Evolutionary conservation across 352 stramenopile species (phyloP), one percentile per base, ranked within the genome.

Genomic region (Phytophthora fragariaefolia): DNA sequence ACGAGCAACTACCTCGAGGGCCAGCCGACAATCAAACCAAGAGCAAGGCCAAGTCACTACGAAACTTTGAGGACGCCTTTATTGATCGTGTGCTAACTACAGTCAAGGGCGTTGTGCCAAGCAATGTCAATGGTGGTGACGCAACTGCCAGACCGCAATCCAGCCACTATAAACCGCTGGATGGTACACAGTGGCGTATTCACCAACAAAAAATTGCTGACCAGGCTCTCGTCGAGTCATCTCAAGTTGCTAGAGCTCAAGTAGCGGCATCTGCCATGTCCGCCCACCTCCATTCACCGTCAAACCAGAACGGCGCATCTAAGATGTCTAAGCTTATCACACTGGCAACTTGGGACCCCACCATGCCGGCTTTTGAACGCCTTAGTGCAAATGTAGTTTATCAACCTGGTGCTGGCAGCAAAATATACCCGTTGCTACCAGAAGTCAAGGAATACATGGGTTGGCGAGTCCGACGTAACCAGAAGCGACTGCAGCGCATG

Each of bases 361-460:
- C 61, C 12, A 87, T 85, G 3, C 90, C 91, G 10, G 85, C 88
- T 0, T 97, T 98, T 48, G 91, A 97, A 67, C 83, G 91, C 4
- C 74, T 97, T 45, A 93, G 90, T 65, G 73, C 82, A 30, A 97
- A 97, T 57, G 50, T 88, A 32, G 78, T 97, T 23, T 97, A 97
- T 69, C 87, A 89, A 50, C 74, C 89, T 23, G 91, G 89, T 17
- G 77, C 86, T 12, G 85, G 88, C 23, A 95, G 83, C 58, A 92
- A 92, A 63, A 96, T 97, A 45, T 97, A 97, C 69, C 89, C 90
- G 0, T 68, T 87, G 6, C 52, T 90, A n/a, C 82, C 85, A 20
- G 89, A 98, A 67, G 89, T 98, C 23, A 93, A 95, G 40, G 96
- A 99, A 71, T 98, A 98, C 85, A 99, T 99, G 96, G 77, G 77